Evolutionary conservation across 352 stramenopile genomes (phyloP), one percentile per base, ranked within the genome.

Genomic region (Pythium periplocum): DNA sequence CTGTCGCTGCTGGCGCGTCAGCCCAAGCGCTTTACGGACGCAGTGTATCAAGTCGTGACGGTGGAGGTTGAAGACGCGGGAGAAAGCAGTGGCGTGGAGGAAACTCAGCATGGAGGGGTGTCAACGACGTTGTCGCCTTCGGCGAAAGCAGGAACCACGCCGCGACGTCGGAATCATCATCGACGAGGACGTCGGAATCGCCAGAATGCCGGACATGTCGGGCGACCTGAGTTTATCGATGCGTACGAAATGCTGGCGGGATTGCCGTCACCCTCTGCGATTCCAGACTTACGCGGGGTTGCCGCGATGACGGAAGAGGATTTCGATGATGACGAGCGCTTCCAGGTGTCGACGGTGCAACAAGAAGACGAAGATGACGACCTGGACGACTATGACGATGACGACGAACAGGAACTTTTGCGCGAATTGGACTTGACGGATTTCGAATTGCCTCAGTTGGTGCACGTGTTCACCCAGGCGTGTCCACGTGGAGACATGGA

Each of bases 381-480:
- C 12, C 43, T 61, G 2, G 53, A 32, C 35, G 56, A 49, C 35
- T 12, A 12, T n/a, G 33, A 30, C 6, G 30, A 37, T 38, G 62
- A 76, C 0, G 66, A 73, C 1, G 72, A 75, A 3, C 66, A 78
- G 5, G 55, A 81, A 35, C 59, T 78, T 12, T 53, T 81, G 34
- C 56, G 72, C 10, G 78, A 86, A 38, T 64, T 92, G 11, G 83
- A 93, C 36, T 67, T 95, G 0, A 78, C 80, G 41, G 82, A 94
- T 62, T 95, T 93, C 68, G 81, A 89, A 61, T 51, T 95, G 39
- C 77, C 78, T 43, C 77, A 87, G 61, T 65, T 95, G 2, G 82
- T 92, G n/a, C 76, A 91, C 48, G 78, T 89, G 56, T 92, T 95
- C 61, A 81, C 69, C 6, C 73, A 90, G 54, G 82, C 82, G 42